A percentile compares a stretch with the other conserved stretches of the same genome.
Evolutionary conservation across 2,329 filamentous ascomycete genomes (phyloP).

Genomic region (Ophiostoma sp.): DNA sequence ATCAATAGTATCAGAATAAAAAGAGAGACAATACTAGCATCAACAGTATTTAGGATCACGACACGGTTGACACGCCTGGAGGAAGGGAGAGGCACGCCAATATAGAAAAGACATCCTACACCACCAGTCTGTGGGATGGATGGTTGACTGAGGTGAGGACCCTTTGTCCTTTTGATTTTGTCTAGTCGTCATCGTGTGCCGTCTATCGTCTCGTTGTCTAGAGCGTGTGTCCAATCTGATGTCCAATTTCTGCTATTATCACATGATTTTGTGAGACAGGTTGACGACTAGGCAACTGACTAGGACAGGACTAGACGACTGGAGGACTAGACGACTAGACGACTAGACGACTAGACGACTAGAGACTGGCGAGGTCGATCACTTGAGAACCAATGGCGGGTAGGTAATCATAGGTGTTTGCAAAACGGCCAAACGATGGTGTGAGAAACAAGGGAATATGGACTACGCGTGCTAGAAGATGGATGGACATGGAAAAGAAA

Average conservation of each 20-base stretch:
- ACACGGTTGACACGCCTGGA: neutral
- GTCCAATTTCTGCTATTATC: neutral
- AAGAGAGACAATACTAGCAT: neutral
- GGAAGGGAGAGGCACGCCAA: slow-evolving; percentile 6
- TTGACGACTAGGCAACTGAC: neutral
- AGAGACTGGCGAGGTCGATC: neutral
- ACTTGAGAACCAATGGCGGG: neutral
- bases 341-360: neutral
- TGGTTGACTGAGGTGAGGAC: slow-evolving; percentile 11
- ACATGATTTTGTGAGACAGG: neutral
- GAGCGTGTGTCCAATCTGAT: no score
- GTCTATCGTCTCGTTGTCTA: no score
- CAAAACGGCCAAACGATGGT: neutral
- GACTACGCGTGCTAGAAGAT: neutral
- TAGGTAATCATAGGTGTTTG: no score
- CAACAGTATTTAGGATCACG: neutral
- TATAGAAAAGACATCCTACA: neutral
- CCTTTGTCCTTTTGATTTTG: neutral
- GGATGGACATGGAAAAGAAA: neutral
- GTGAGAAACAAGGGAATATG: neutral
- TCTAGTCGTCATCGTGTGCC: neutral
- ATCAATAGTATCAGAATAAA: no score
- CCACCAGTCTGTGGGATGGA: neutral
- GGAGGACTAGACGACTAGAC: neutral
- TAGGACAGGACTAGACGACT: neutral